Base-by-base conservation (phyloP, 2,329 filamentous ascomycete species). In the Aspergillaceae sp. region DNA sequence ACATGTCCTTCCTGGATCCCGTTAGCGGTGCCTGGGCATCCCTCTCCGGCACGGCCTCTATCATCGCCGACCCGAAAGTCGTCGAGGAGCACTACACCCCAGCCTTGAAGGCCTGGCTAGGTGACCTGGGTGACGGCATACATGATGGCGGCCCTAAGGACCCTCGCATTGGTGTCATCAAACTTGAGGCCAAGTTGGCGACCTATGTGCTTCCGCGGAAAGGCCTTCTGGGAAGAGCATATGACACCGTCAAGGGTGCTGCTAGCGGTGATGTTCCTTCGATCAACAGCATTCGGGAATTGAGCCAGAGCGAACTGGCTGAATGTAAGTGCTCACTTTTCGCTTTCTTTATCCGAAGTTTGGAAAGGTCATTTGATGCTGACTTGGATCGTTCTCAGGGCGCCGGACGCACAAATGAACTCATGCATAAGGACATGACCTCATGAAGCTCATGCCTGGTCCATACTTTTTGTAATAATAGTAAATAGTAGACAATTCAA, bases 81-180 rank as follows among this genome's bases (percentile, higher is more conserved):
- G 77, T 94, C 47, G 75, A 79, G 63, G 85, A 90, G 68, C 80
- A 88, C 68, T 94, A 94, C 69, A 83, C 74, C 26, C 77, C 81
- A 0, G 63, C 74, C 0, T 73, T 94, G 50, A 90, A 89, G 73
- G 84, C 86, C 0, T 94, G 89, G 89, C 61, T 95, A 10, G 89
- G 89, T 4, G 88, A 94, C 53, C 75, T 94, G 11, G 85, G 83
- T 26, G 88, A 94, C 53, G 88, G 87, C 41, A 80, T 76, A 48
- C 89, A 94, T 61, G 86, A 94, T 54, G 89, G 88, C 28, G 83
- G 85, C 1, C 82, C 83, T 50, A 79, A 87, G 1, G 89, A 94
- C 59, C 88, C 89, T 8, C 77, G 89, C 26, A 87, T 94, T 54
- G 86, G 81, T 35, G 69, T 94, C 52, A 94, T 94, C 57, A 82